A percentile compares a stretch with the other conserved stretches of the same genome.
These are phyloP conservation scores for Chenopodium quinoa DNA, from an alignment of 148 eudicot genomes.

Conservation along the genomic window DNA sequence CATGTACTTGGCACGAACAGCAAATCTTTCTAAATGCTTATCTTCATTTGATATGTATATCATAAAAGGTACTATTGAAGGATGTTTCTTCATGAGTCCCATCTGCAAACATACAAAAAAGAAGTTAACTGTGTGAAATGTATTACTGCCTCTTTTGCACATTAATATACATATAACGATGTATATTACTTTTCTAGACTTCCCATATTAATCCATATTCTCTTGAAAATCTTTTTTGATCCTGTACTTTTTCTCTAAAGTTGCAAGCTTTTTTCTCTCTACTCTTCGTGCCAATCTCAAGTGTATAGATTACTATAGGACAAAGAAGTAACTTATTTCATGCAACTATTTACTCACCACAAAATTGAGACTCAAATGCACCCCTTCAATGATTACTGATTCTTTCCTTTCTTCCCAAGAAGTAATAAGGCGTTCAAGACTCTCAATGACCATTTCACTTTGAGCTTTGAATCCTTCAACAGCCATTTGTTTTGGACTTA, in stretches of 20 bases:
- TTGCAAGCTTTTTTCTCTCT: no score
- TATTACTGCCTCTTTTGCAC: background rate
- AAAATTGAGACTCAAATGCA: conserved; percentile 95
- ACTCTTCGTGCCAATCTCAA: background rate
- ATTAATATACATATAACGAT: no score
- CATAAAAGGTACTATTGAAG: conserved; percentile 94
- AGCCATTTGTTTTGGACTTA: conserved; percentile 81
- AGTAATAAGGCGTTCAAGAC: conserved; percentile 87
- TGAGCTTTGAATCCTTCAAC: conserved; percentile 96
- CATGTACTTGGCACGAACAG: conserved; percentile 97
- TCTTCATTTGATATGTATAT: conserved; percentile 88
- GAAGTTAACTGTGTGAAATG: background rate
- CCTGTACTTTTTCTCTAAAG: no score
- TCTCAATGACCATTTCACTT: conserved; percentile 98
- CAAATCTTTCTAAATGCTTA: conserved; percentile 92
- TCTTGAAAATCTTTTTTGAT: no score
- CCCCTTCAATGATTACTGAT: conserved; percentile 95
- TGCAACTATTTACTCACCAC: conserved; percentile 50
- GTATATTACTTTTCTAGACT: no score
- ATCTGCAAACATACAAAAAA: conserved; percentile 48
- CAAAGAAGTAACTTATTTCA: background rate
- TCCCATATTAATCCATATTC: no score
- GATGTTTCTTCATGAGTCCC: conserved; percentile 99
- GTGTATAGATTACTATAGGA: background rate
- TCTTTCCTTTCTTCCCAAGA: conserved; percentile 95